These are phyloP conservation scores for Chaetoscypha palmicola DNA, from an alignment of 2,329 filamentous ascomycete species.

Conservation along the genomic window DNA sequence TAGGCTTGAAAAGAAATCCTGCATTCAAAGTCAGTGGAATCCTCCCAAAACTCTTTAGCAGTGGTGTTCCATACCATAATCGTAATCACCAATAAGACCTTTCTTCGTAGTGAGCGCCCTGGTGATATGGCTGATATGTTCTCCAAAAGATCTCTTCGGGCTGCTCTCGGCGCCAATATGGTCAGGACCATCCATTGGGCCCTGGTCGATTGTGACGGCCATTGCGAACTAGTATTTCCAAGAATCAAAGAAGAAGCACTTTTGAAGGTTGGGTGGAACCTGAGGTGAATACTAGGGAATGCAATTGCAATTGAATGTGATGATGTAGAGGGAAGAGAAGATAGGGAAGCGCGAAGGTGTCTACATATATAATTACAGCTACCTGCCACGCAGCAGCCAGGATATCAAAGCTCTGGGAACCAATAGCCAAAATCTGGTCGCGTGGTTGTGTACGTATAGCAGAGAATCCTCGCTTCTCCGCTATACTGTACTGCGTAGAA, in stretches of 20 bases:
- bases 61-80: constrained; percentile 56
- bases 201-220: constrained; percentile 24
- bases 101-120: constrained; percentile 45
- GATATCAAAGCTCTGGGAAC: no score
- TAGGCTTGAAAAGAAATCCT: constrained; percentile 65
- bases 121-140: constrained; percentile 34
- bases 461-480: no score
- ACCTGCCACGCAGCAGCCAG: no score
- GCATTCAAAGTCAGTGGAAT: constrained; percentile 7
- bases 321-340: background rate
- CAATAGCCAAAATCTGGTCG: constrained; percentile 1
- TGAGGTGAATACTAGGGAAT: no score
- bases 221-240: constrained; percentile 10
- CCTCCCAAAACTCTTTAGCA: constrained; percentile 21
- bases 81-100: constrained; percentile 78
- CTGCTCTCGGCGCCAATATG: constrained; percentile 37
- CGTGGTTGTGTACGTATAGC: background rate
- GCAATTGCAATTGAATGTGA: no score
- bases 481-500: no score
- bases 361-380: no score
- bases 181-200: constrained; percentile 33
- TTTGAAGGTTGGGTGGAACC: constrained; percentile 9
- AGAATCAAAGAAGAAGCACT: constrained; percentile 2
- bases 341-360: no score
- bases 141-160: constrained; percentile 35